Evolutionary conservation across 495 filamentous ascomycete species (phyloP).

Genomic region (Parathielavia hyrcaniae): DNA sequence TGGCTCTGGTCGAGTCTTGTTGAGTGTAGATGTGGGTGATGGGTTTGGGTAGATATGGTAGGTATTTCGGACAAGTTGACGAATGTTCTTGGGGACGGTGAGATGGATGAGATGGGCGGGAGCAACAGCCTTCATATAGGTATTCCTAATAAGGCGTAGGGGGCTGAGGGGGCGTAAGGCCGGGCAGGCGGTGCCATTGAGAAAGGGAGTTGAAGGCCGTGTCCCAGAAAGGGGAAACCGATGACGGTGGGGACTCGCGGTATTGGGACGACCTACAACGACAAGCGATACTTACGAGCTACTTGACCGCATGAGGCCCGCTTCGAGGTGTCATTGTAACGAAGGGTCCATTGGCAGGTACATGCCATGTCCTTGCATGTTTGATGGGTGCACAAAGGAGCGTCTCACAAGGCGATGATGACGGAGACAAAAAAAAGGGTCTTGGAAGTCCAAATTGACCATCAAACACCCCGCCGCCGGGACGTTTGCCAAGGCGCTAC

Average conservation of each 20-base stretch:
- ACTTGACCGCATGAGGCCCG: slow-evolving; percentile 9
- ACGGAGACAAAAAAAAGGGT: slow-evolving; percentile 4
- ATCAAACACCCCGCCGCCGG: neutral
- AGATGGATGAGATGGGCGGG: neutral
- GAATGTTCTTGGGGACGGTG: neutral
- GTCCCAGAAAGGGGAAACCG: neutral
- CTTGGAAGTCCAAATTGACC: slow-evolving; percentile 1
- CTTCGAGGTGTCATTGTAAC: slow-evolving; percentile 2
- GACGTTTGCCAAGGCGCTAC: slow-evolving; percentile 13
- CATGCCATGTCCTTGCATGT: neutral
- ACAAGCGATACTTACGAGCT: slow-evolving; percentile 8
- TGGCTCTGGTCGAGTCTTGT: too few species aligned
- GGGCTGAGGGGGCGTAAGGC: neutral
- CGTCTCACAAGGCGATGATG: slow-evolving; percentile 1
- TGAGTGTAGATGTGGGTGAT: neutral
- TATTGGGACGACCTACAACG: neutral
- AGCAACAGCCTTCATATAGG: neutral
- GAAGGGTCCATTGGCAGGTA: neutral
- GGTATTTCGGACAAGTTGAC: too few species aligned
- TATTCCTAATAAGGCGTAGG: slow-evolving; percentile 5
- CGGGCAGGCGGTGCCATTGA: neutral
- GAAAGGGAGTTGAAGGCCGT: slow-evolving; percentile 5
- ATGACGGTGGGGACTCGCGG: slow-evolving; percentile 10
- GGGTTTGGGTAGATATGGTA: neutral
- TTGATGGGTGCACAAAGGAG: too few species aligned